Evolutionary conservation across 208 protist species (phyloP), one percentile per base, ranked within the genome.

Genomic region (Trypanosomatidae sp.): DNA sequence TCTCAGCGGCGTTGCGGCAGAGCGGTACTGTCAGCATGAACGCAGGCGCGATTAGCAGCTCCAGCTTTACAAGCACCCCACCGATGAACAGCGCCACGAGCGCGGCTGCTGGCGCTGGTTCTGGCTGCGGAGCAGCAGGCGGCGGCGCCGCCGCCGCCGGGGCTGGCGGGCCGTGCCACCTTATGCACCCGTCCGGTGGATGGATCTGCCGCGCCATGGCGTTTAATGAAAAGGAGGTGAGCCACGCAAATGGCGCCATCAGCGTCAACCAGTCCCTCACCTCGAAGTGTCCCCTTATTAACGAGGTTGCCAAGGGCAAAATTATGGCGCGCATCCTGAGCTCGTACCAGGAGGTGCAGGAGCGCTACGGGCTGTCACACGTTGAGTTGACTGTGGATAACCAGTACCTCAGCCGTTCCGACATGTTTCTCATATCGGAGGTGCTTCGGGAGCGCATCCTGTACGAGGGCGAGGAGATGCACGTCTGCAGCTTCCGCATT

Each of bases 131-230:
- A 2, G 39, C 25, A 12, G 55, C 47, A 13, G 69, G 43, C 15
- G 62, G 52, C 19, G 52, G 44, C 47, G 68, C 8, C 28, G 52
- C 47, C 60, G 50, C 52, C 7, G 62, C n/a, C 9, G 56, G 67
- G n/a, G 56, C 65, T 0, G 62, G 33, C 13, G 44, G 6, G 13
- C 30, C 50, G 36, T 67, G 59, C n/a, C 62, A 49, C 4, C 76
- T 72, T 50, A 69, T 85, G 70, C 79, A 88, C 73, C 80, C 82
- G 13, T 83, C 78, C 41, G 91, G 88, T 13, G 83, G 83, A 1
- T 96, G 92, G 90, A 90, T 96, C 28, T 96, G 92, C 74, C 88
- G 88, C 3, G 88, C 90, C 33, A 88, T 91, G 73, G 86, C 85
- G 58, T 90, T 90, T 71, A 87, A 83, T 58, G 88, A 92, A 36